Conservation (phyloP, 768 basidiomycete species). For the Auriscalpium vulgare region DNA sequence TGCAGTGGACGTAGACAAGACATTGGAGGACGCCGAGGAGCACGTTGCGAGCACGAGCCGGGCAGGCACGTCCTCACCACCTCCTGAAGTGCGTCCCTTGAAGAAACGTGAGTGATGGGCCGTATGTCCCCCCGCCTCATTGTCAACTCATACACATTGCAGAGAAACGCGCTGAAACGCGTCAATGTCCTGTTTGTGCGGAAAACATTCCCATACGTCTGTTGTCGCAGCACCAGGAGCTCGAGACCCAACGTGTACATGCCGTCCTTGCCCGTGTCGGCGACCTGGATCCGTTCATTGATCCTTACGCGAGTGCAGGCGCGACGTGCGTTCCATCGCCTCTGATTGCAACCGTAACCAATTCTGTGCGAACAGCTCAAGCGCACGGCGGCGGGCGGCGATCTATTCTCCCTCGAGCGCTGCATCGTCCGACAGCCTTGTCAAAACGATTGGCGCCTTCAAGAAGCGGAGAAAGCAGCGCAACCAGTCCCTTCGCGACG, state of each 20-base stretch:
- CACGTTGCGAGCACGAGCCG: background rate
- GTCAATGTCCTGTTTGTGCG: constrained; percentile 65
- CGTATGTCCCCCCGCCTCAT: background rate
- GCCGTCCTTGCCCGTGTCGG: constrained; percentile 59
- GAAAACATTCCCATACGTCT: constrained; percentile 68
- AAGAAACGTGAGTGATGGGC: background rate
- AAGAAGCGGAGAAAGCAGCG: constrained; percentile 65
- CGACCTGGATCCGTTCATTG: constrained; percentile 44
- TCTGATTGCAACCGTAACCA: constrained; percentile 18
- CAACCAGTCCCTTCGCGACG: constrained; percentile 56
- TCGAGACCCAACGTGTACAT: constrained; percentile 65
- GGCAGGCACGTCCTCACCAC: background rate
- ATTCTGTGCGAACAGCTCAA: constrained; percentile 24
- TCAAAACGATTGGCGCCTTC: constrained; percentile 52
- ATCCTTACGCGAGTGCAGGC: constrained; percentile 32
- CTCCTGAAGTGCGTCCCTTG: background rate
- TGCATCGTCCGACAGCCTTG: constrained; percentile 25
- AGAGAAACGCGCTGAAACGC: constrained; percentile 72
- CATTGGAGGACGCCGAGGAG: background rate
- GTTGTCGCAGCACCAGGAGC: constrained; percentile 51
- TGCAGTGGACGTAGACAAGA: background rate
- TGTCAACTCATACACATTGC: background rate
- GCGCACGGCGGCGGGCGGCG: constrained; percentile 35
- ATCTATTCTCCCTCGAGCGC: constrained; percentile 19
- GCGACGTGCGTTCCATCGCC: constrained; percentile 37